Conservation (phyloP, 2,329 filamentous ascomycete genomes). For the Colletotrichum caudatum region DNA sequence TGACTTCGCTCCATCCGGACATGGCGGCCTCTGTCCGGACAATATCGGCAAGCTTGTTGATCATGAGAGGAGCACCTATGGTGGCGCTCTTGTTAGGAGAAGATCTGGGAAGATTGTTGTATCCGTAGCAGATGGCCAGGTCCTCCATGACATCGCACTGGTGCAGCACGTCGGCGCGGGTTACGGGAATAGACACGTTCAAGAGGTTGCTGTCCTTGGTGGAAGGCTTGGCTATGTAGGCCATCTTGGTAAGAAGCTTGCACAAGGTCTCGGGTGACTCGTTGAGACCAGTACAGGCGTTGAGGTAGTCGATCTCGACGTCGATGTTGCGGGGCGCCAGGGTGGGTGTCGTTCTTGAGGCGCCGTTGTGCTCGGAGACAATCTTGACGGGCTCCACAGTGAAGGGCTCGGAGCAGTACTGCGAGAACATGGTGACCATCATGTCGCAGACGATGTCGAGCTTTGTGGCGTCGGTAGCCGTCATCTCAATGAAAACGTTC, state of each 20-base stretch:
- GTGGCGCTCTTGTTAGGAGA: slow-evolving; percentile 89
- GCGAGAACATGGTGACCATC: slow-evolving; percentile 96
- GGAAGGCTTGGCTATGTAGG: slow-evolving; percentile 83
- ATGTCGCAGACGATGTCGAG: slow-evolving; percentile 96
- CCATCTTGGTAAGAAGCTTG: slow-evolving; percentile 88
- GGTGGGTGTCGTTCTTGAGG: slow-evolving; percentile 84
- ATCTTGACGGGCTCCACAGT: slow-evolving; percentile 95
- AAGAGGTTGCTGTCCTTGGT: slow-evolving; percentile 75
- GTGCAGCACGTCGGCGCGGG: slow-evolving; percentile 93
- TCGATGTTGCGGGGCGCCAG: slow-evolving; percentile 81
- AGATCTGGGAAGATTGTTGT: slow-evolving; percentile 91
- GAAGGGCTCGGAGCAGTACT: slow-evolving; percentile 88
- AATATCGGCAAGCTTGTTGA: slow-evolving; percentile 97
- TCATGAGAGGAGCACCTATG: slow-evolving; percentile 84
- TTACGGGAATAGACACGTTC: slow-evolving; percentile 87
- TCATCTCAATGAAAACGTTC: slow-evolving; percentile 97
- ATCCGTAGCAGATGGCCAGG: slow-evolving; percentile 94
- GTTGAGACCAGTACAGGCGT: slow-evolving; percentile 86
- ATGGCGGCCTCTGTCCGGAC: slow-evolving; percentile 90
- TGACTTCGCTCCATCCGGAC: slow-evolving; percentile 95
- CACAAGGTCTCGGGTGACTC: slow-evolving; percentile 82
- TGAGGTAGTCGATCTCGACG: slow-evolving; percentile 93
- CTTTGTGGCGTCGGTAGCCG: slow-evolving; percentile 95
- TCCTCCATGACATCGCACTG: slow-evolving; percentile 99
- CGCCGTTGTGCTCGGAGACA: slow-evolving; percentile 88